Percentiles rank a stretch among this genome's conserved stretches.
These are phyloP conservation scores for Neltuma alba DNA, from an alignment of 306 rosid genomes.

Conservation along the genomic window DNA sequence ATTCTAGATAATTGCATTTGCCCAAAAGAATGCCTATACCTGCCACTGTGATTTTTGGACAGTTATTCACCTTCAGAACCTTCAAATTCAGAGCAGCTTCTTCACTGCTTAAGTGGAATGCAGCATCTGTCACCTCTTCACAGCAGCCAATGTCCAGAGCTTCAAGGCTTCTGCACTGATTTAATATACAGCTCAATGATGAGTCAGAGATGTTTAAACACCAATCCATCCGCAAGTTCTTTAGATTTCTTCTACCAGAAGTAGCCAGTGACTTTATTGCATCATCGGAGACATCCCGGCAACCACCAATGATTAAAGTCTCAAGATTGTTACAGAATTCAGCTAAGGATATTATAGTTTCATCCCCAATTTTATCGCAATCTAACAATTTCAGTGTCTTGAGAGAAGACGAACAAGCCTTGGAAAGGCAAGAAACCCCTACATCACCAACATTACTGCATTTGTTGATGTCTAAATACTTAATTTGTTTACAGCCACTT, in stretches of 20 bases:
- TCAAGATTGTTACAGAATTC: slow-evolving; percentile 69
- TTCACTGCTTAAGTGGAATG: slow-evolving; percentile 63
- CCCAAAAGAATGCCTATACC: slow-evolving; percentile 70
- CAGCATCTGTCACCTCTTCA: slow-evolving; percentile 86
- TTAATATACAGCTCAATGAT: slow-evolving; percentile 69
- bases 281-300: slow-evolving; percentile 73
- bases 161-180: slow-evolving; percentile 70
- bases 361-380: slow-evolving; percentile 78
- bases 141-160: slow-evolving; percentile 92
- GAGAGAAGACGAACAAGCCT: slow-evolving; percentile 70
- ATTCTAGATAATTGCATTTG: slow-evolving; percentile 65
- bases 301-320: slow-evolving; percentile 83
- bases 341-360: slow-evolving; percentile 63
- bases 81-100: slow-evolving; percentile 62
- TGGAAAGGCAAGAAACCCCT: slow-evolving; percentile 69
- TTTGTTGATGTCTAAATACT: slow-evolving; percentile 69
- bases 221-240: slow-evolving; percentile 93
- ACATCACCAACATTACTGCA: slow-evolving; percentile 78
- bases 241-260: slow-evolving; percentile 64
- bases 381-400: slow-evolving; percentile 81
- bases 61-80: slow-evolving; percentile 76
- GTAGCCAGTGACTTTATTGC: slow-evolving; percentile 64
- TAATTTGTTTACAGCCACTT: slow-evolving; percentile 63
- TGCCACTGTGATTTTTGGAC: slow-evolving; percentile 80
- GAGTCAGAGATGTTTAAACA: slow-evolving; percentile 76